phyloP scores from a whole-genome alignment of 306 rosid genomes.

The Oemleria cerasiformis region DNA sequence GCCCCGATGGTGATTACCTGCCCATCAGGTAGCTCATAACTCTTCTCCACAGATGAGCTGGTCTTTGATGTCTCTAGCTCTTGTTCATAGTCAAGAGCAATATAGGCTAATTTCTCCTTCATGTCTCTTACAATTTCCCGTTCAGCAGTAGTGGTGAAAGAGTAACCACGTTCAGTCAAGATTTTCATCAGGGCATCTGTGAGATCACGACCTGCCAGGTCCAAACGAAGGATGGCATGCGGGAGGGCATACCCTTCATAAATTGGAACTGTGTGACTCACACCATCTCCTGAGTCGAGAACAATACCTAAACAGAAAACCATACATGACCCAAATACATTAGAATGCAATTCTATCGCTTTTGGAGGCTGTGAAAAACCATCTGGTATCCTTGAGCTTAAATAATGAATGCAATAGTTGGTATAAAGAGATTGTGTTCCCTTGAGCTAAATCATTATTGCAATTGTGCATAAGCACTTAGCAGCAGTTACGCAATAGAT shows the following conservation, averaged over 20 bases:
- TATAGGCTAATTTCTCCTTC: conserved; percentile 88
- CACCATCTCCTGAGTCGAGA: conserved; percentile 96
- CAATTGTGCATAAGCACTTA: no score
- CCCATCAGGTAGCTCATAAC: conserved; percentile 95
- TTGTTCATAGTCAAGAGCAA: conserved; percentile 92
- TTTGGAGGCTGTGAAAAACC: background rate
- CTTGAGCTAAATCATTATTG: no score
- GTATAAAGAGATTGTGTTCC: background rate
- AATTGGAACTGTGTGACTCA: conserved; percentile 97
- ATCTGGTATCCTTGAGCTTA: background rate
- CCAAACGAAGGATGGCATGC: conserved; percentile 96
- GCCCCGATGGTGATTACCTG: conserved; percentile 94
- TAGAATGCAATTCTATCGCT: conserved; percentile 1
- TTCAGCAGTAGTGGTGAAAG: conserved; percentile 92
- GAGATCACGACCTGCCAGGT: conserved; percentile 96
- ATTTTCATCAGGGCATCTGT: conserved; percentile 94
- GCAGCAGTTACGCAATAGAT: background rate
- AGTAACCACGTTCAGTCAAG: conserved; percentile 98
- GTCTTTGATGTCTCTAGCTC: conserved; percentile 86
- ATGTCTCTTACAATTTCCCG: conserved; percentile 95
- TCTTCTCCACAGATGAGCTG: conserved; percentile 90
- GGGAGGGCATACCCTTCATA: conserved; percentile 98
- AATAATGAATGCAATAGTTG: background rate
- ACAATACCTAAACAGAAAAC: conserved; percentile 64
- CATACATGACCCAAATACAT: background rate